Evolutionary conservation across 805 yeast genomes (phyloP), one percentile per base, ranked within the genome.

Genomic region (Yamadazyma kitorensis): DNA sequence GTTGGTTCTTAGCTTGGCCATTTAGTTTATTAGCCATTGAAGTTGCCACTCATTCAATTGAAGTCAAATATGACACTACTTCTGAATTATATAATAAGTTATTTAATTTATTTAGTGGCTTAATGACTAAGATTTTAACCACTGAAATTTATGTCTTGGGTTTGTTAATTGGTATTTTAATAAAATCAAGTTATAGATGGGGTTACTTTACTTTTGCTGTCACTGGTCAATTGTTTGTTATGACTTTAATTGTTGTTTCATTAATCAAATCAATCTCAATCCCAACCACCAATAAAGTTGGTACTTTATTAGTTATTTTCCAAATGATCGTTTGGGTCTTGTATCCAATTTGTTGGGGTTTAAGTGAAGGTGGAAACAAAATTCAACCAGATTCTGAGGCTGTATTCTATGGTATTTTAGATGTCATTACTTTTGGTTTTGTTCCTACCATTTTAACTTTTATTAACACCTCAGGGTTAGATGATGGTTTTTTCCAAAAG

Each of bases 161-260:
- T 27, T 61, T 75, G 26, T 66, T 80, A 53, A 69, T 80, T 49
- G 85, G 83, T 48, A 40, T 73, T 14, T 59, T 80, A 43, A 73
- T 80, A 39, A 43, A 52, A 21, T 68, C 82, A 6, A 57, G 75
- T 27, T 80, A 80, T 57, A 80, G 76, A 54, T 80, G 84, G 84
- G 86, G 86, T 52, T 79, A 75, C 63, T 80, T 74, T 57, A 68
- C 74, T 5, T 74, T 80, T 53, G 78, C 74, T 19, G 63, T 64
- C 25, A 55, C 56, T 39, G 67, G 70, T 23, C 59, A 67, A 55
- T 41, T 74, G 39, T 60, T 64, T 35, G 64, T 65, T 13, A 53
- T 70, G 31, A 51, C 43, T 28, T 66, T 70, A 47, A 33, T 63
- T 28, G 27, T 33, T 16, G 32, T 27, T 18, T 28, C 38, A 10